Percentiles rank a stretch among this genome's conserved stretches.
Conservation (phyloP, 352 stramenopile species). For the Globisporangium cederbergense region DNA sequence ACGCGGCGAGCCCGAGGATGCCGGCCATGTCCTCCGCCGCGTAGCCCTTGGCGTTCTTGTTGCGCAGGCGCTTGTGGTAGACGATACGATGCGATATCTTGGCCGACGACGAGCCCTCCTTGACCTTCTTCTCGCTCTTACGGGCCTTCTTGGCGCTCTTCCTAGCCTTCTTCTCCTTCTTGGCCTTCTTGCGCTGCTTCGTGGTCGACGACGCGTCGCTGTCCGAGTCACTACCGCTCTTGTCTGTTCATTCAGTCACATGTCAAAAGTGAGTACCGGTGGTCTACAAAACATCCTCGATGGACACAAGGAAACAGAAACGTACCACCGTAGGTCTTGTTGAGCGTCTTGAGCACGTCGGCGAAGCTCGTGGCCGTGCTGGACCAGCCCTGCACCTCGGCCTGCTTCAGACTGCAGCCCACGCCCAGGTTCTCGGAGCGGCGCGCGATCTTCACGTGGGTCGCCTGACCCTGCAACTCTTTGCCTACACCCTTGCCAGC, state of each 20-base stretch:
- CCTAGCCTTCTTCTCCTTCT: conserved; percentile 47
- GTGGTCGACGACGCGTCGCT: conserved; percentile 29
- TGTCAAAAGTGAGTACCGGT: background rate
- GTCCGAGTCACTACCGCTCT: conserved; percentile 31
- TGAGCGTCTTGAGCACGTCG: conserved; percentile 82
- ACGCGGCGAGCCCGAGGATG: conserved; percentile 77
- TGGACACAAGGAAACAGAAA: background rate
- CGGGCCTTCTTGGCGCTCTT: conserved; percentile 59
- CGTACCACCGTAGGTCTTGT: conserved; percentile 67
- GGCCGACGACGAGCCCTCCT: conserved; percentile 20
- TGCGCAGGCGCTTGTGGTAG: conserved; percentile 76
- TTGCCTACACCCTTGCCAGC: conserved; percentile 93
- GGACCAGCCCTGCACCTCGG: conserved; percentile 85
- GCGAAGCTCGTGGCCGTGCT: conserved; percentile 76
- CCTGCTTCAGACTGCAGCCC: conserved; percentile 88
- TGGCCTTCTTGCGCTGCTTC: conserved; percentile 59
- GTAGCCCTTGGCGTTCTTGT: conserved; percentile 88
- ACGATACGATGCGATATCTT: conserved; percentile 67
- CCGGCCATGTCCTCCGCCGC: conserved; percentile 79
- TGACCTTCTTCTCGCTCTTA: conserved; percentile 54
- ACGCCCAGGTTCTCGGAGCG: conserved; percentile 89
- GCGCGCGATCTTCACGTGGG: conserved; percentile 85
- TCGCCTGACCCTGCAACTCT: conserved; percentile 85
- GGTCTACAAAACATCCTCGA: background rate
- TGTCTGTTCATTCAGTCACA: conserved; percentile 15